Percentiles rank a stretch among this genome's conserved stretches.
Conservation (phyloP, 2,329 filamentous ascomycete genomes). For the Fusarium solani-melongenae region DNA sequence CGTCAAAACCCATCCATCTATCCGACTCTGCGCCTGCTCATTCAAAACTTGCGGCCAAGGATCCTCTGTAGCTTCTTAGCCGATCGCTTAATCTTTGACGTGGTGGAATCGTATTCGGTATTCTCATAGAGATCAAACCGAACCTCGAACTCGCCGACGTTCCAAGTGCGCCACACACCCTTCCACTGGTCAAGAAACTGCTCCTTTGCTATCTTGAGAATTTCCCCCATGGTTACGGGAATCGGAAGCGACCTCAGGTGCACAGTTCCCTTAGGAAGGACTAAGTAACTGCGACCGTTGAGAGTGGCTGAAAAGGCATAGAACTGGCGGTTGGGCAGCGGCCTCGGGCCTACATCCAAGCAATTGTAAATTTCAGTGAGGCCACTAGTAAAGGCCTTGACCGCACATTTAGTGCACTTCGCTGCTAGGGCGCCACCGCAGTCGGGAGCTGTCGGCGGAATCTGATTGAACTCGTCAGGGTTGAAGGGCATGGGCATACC, state of each 20-base stretch:
- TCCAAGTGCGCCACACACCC: background rate
- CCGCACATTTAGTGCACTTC: background rate
- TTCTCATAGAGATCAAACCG: background rate
- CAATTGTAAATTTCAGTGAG: background rate
- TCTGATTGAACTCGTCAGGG: background rate
- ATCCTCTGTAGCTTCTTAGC: background rate
- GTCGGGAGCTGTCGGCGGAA: background rate
- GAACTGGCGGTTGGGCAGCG: background rate
- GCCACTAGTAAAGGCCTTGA: background rate
- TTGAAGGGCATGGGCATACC: background rate
- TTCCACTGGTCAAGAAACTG: background rate
- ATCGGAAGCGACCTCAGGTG: background rate
- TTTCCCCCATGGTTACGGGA: background rate
- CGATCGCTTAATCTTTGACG: background rate
- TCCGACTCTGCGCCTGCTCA: background rate
- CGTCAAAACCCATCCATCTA: background rate
- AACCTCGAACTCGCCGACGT: background rate
- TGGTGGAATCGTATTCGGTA: background rate
- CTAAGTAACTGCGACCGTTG: background rate
- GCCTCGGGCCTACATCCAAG: background rate
- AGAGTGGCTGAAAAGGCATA: background rate
- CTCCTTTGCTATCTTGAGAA: background rate
- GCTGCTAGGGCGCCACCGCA: background rate
- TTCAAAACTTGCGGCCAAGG: background rate
- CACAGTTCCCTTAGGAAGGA: background rate